Evolutionary conservation across 73 alveolate genomes (phyloP).

Genomic region (Diophrys appendiculata): DNA sequence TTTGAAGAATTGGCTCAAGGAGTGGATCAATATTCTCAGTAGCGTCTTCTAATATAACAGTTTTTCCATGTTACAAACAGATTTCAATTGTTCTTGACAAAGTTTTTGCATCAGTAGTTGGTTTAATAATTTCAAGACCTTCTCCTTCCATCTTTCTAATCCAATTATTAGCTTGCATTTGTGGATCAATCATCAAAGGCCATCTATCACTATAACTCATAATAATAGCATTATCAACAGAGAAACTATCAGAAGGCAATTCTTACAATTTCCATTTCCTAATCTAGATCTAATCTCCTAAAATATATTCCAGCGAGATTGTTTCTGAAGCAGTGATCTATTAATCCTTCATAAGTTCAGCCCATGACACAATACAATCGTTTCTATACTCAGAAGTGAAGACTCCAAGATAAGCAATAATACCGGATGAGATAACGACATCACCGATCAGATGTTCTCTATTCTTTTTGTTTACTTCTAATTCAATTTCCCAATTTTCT

Average conservation of each 20-base stretch:
- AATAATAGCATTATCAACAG: constrained; percentile 99
- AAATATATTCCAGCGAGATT: constrained; percentile 40
- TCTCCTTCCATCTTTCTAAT: constrained; percentile 73
- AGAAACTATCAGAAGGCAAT: constrained; percentile 94
- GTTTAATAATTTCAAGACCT: constrained; percentile 25
- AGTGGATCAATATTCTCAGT: constrained; percentile 94
- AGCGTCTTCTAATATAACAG: constrained; percentile 96
- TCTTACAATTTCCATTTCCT: constrained; percentile 96
- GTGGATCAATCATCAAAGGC: constrained; percentile 98
- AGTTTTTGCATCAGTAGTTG: constrained; percentile 81
- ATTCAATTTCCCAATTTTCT: constrained; percentile 91
- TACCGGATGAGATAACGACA: constrained; percentile 96
- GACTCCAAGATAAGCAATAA: constrained; percentile 98
- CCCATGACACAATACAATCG: constrained; percentile 93
- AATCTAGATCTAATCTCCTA: constrained; percentile 98
- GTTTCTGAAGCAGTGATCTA: constrained; percentile 62
- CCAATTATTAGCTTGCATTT: constrained; percentile 91
- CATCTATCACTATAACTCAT: constrained; percentile 93
- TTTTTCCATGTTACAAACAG: constrained; percentile 92
- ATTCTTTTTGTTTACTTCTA: constrained; percentile 63
- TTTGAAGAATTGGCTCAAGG: constrained; percentile 15
- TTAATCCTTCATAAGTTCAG: constrained; percentile 45
- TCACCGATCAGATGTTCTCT: constrained; percentile 96
- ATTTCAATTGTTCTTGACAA: constrained; percentile 75
- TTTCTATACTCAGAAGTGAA: constrained; percentile 95